Conservation (phyloP, 2,329 filamentous ascomycete species). For the Exophiala lecanii-corni region DNA sequence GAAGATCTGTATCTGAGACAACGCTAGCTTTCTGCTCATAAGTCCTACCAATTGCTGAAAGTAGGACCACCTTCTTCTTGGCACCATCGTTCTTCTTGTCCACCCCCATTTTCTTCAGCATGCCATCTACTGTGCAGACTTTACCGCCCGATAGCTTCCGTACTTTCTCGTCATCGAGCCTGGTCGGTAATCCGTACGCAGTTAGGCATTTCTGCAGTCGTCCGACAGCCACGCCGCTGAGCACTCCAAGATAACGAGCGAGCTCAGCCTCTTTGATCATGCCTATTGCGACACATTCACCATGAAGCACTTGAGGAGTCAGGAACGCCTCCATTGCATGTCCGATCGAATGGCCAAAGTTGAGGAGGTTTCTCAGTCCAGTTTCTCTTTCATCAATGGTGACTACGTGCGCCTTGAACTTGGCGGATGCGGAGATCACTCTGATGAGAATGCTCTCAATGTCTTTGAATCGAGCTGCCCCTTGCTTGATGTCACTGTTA, state of each 20-base stretch:
- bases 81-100: conserved; percentile 98
- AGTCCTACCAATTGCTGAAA: conserved; percentile 84
- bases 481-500: conserved; percentile 55
- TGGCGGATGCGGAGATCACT: conserved; percentile 84
- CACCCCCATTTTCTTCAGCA: conserved; percentile 90
- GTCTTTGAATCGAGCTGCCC: conserved; percentile 58
- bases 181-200: conserved; percentile 87
- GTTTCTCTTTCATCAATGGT: conserved; percentile 92
- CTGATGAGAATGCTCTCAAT: conserved; percentile 69
- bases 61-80: conserved; percentile 91
- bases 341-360: conserved; percentile 97
- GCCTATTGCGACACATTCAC: conserved; percentile 91
- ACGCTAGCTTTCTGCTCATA: conserved; percentile 82
- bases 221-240: conserved; percentile 82
- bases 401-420: conserved; percentile 90
- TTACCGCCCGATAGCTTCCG: conserved; percentile 79
- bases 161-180: conserved; percentile 76
- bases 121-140: conserved; percentile 75
- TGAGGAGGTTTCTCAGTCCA: conserved; percentile 86
- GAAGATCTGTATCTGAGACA: conserved; percentile 80
- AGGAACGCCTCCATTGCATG: conserved; percentile 95
- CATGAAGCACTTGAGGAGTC: conserved; percentile 90
- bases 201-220: conserved; percentile 87
- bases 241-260: conserved; percentile 78
- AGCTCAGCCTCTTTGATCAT: conserved; percentile 98